Conservation (phyloP, 2,329 filamentous ascomycete genomes). For the Pseudogymnoascus sp. region DNA sequence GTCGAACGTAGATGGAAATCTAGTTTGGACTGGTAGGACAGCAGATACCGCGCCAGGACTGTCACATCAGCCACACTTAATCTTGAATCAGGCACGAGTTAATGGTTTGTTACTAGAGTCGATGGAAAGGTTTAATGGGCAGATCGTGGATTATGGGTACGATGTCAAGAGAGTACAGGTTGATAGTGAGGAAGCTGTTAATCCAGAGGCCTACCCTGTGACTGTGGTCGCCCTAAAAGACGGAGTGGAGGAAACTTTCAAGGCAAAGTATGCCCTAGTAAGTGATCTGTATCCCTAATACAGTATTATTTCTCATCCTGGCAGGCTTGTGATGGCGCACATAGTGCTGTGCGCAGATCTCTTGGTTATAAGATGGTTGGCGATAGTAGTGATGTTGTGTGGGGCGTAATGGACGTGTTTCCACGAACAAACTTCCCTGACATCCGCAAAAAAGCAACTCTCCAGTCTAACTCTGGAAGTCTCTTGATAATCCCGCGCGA, state of each 20-base stretch:
- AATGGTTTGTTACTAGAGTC: conserved; percentile 46
- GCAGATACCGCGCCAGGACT: neutral
- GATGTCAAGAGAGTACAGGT: conserved; percentile 32
- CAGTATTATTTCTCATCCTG: conserved; percentile 20
- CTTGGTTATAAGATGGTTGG: conserved; percentile 51
- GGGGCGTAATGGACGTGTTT: conserved; percentile 50
- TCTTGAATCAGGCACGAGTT: conserved; percentile 48
- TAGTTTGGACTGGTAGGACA: neutral
- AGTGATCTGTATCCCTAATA: conserved; percentile 26
- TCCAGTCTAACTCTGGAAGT: conserved; percentile 47
- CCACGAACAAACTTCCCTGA: conserved; percentile 49
- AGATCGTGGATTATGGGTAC: conserved; percentile 45
- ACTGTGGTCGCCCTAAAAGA: conserved; percentile 36
- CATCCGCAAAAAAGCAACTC: conserved; percentile 47
- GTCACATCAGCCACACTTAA: conserved; percentile 44
- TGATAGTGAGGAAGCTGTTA: conserved; percentile 28
- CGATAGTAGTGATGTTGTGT: conserved; percentile 48
- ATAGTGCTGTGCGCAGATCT: conserved; percentile 40
- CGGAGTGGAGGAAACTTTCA: conserved; percentile 33
- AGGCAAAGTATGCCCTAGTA: conserved; percentile 43
- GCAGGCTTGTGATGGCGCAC: conserved; percentile 37
- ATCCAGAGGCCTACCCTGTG: neutral
- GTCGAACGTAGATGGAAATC: conserved; percentile 12
- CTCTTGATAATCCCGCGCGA: conserved; percentile 56
- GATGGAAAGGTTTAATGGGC: conserved; percentile 35